Conservation (phyloP, 805 yeast species). For the Barnettozyma vustinii region DNA sequence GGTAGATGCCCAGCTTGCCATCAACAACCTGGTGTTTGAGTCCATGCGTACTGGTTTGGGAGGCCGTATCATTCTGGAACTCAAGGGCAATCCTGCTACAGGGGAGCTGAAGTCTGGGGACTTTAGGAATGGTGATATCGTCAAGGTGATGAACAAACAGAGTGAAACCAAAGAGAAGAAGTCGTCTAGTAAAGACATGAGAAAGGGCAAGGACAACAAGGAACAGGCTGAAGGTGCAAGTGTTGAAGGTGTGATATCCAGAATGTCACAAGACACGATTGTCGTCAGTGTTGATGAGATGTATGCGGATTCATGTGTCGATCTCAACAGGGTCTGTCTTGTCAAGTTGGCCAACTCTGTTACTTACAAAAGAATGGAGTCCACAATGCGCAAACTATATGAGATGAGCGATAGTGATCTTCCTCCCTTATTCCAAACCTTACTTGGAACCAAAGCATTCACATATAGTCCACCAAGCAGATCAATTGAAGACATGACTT, state of each 20-base stretch:
- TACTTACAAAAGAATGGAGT: slow-evolving; percentile 74
- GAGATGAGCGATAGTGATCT: slow-evolving; percentile 35
- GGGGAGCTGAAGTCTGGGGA: slow-evolving; percentile 42
- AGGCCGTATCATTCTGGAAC: slow-evolving; percentile 65
- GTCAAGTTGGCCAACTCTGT: slow-evolving; percentile 52
- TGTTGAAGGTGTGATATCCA: slow-evolving; percentile 63
- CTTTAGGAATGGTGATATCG: slow-evolving; percentile 72
- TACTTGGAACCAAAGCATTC: slow-evolving; percentile 37
- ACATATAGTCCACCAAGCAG: slow-evolving; percentile 35
- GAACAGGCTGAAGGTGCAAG: slow-evolving; percentile 7
- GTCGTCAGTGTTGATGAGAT: slow-evolving; percentile 58
- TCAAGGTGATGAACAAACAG: slow-evolving; percentile 44
- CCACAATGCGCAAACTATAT: slow-evolving; percentile 61
- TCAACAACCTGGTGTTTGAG: slow-evolving; percentile 56
- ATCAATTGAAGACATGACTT: slow-evolving; percentile 6
- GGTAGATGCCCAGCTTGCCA: slow-evolving; percentile 70
- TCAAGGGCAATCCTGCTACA: slow-evolving; percentile 47
- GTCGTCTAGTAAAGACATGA: slow-evolving; percentile 10
- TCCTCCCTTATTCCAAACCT: slow-evolving; percentile 37
- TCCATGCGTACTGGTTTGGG: slow-evolving; percentile 72
- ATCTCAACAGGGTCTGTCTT: slow-evolving; percentile 54
- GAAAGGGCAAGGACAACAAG: slow-evolving; percentile 21
- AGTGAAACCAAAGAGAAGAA: slow-evolving; percentile 11
- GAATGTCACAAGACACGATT: slow-evolving; percentile 42
- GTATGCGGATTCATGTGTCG: slow-evolving; percentile 43